Evolutionary conservation across 2,329 filamentous ascomycete genomes (phyloP).

Genomic region (Trichophyton simii): DNA sequence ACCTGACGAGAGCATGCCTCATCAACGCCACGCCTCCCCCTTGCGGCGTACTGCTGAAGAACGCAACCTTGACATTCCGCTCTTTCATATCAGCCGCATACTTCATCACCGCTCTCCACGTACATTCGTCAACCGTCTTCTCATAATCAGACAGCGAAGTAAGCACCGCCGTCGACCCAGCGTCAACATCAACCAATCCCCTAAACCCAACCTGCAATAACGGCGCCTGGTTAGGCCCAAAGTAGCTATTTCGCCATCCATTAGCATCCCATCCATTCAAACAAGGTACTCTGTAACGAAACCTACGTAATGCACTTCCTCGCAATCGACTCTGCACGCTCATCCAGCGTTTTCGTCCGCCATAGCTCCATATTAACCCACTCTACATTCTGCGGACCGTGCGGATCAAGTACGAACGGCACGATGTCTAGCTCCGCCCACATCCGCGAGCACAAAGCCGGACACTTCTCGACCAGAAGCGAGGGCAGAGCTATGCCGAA

Average conservation of each 20-base stretch:
- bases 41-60: constrained; percentile 69
- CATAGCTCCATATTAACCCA: constrained; percentile 29
- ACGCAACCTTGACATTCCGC: constrained; percentile 56
- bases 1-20: constrained; percentile 64
- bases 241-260: constrained; percentile 39
- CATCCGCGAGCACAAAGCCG: constrained; percentile 54
- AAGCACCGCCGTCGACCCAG: constrained; percentile 50
- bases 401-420: constrained; percentile 48
- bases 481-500: constrained; percentile 59
- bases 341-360: constrained; percentile 53
- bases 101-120: constrained; percentile 53
- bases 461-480: constrained; percentile 47
- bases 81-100: constrained; percentile 52
- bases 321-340: constrained; percentile 70
- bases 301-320: constrained; percentile 62
- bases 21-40: constrained; percentile 74
- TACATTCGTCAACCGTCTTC: constrained; percentile 46
- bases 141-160: constrained; percentile 46
- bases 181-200: constrained; percentile 59
- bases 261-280: constrained; percentile 5
- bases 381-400: constrained; percentile 16
- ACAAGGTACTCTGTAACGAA: not conserved
- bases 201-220: constrained; percentile 53
- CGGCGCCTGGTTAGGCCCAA: constrained; percentile 59
- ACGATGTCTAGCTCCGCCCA: constrained; percentile 69